phyloP scores from a whole-genome alignment of 2,329 filamentous ascomycete genomes.

The Calonectria leucothoes region DNA sequence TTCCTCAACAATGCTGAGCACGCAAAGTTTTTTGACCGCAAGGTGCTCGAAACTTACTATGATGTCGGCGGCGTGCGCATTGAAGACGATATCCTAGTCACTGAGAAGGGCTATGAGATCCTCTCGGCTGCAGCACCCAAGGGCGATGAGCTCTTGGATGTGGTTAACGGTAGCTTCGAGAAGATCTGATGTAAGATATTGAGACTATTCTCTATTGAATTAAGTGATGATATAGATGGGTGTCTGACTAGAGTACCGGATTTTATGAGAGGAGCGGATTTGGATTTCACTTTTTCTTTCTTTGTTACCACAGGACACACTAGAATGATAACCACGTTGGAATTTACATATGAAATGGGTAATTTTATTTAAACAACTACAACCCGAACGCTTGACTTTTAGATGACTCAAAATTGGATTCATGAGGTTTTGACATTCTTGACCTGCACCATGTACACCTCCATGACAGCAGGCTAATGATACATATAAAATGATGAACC shows the following conservation, averaged over 20 bases:
- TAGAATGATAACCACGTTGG: neutral
- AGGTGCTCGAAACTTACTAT: constrained; percentile 76
- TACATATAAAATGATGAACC: neutral
- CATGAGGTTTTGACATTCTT: no score
- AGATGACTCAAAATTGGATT: neutral
- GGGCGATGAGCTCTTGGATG: constrained; percentile 74
- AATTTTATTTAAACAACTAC: neutral
- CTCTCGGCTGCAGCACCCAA: constrained; percentile 81
- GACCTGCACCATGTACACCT: no score
- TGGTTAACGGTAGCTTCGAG: constrained; percentile 61
- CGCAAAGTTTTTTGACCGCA: constrained; percentile 72
- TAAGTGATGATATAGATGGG: neutral
- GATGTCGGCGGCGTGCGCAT: constrained; percentile 89
- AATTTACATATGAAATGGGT: neutral
- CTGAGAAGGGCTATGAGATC: constrained; percentile 82
- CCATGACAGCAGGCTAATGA: neutral
- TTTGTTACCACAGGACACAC: neutral
- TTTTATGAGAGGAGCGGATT: neutral
- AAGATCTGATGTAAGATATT: constrained; percentile 29
- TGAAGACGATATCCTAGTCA: constrained; percentile 90
- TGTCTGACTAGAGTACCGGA: neutral
- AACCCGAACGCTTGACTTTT: neutral
- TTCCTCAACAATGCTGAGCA: constrained; percentile 70
- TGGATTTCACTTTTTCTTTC: neutral
- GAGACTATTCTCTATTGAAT: neutral